Evolutionary conservation across 306 rosid genomes (phyloP), one percentile per base, ranked within the genome.

Genomic region (Argentina anserina): DNA sequence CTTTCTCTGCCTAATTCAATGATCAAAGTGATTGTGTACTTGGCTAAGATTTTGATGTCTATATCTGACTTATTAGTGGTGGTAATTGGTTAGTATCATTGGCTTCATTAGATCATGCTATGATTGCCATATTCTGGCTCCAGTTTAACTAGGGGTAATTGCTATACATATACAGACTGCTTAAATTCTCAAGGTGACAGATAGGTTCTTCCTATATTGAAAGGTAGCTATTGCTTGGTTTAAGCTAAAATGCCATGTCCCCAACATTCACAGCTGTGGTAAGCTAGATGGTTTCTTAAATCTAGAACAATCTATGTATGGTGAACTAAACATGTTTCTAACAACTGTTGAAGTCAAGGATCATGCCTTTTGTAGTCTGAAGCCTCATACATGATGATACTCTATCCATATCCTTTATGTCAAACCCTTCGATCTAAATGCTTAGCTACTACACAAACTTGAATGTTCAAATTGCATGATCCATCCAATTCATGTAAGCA

Each of bases 11-110:
- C 14, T 41, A 37, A 74, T 65, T 74, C 23, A 36, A 50, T 49
- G 71, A 55, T 50, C 78, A 64, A 36, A 31, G 13, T 36, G 41
- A 65, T 18, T 25, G 31, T 66, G 17, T 75, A 34, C 3, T 61
- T 17, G 41, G 42, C 46, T 34, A 13, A 23, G 47, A 15, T 46
- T 47, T 63, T 2, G 52, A 65, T 14, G 52, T 53, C 15, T 58
- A 5, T 26, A 28, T 58, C 20, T 58, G 34, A 12, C 36, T 58
- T 47, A 4, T 47, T 58, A 29, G 37, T 28, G 65, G 63, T 25
- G 20, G 18, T 23, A 14, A 13, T 1, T 28, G 65, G 60, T 53
- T 1, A 23, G 29, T 53, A 23, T 25, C 61, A 55, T 55, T 55
- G 31, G 31, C 17, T 55, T 18, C n/a, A 47, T 47, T 58, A 10